phyloP scores from a whole-genome alignment of 768 basidiomycete species.

The Coprinellus aureogranulatus region DNA sequence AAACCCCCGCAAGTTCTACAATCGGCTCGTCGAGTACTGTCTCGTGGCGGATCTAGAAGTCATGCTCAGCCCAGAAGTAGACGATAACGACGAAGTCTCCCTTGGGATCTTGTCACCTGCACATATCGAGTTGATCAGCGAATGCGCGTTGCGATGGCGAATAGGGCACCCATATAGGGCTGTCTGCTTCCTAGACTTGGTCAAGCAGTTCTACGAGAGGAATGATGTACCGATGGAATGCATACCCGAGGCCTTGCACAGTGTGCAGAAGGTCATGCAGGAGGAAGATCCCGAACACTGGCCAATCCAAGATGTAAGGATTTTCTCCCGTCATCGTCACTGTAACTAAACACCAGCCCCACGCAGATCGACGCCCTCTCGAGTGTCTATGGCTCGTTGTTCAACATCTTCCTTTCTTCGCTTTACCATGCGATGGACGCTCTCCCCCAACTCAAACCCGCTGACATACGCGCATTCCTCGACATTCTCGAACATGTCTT shows the following conservation, averaged over 20 bases:
- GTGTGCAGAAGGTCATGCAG: conserved; percentile 64
- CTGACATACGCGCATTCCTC: conserved; percentile 65
- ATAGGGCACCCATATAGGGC: conserved; percentile 77
- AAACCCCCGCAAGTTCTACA: conserved; percentile 82
- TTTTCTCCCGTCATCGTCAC: background rate
- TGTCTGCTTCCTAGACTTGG: conserved; percentile 79
- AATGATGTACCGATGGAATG: conserved; percentile 93
- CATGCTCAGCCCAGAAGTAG: conserved; percentile 88
- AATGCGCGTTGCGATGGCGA: conserved; percentile 88
- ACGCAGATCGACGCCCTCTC: conserved; percentile 66
- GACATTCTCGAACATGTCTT: conserved; percentile 68
- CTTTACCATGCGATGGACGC: conserved; percentile 83
- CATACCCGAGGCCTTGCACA: conserved; percentile 82
- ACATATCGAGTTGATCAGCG: conserved; percentile 81
- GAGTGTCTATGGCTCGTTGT: conserved; percentile 66
- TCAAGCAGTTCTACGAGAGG: conserved; percentile 83
- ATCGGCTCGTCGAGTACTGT: conserved; percentile 77
- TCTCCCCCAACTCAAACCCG: conserved; percentile 68
- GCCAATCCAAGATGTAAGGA: conserved; percentile 76
- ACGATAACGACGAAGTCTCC: conserved; percentile 93
- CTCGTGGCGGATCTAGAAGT: conserved; percentile 82
- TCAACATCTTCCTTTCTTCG: conserved; percentile 82
- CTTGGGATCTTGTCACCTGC: conserved; percentile 79
- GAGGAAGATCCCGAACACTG: conserved; percentile 75
- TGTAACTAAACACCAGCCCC: background rate